phyloP scores from a whole-genome alignment of 805 yeast genomes.

The Ogataea paraovalis region DNA sequence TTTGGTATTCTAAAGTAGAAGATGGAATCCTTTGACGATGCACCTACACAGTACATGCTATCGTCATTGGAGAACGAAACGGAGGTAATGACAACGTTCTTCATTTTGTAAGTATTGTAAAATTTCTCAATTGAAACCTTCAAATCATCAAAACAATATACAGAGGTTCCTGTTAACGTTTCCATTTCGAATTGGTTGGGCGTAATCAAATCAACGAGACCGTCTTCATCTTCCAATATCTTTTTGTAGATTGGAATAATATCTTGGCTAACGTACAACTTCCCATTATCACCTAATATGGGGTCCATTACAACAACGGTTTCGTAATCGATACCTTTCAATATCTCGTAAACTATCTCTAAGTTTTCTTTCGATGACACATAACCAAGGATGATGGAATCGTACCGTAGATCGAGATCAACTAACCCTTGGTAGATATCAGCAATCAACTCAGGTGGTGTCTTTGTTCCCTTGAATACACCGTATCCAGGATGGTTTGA shows the following conservation, averaged over 20 bases:
- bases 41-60: constrained; percentile 40
- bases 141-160: constrained; percentile 36
- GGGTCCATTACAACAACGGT: constrained; percentile 79
- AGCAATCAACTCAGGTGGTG: constrained; percentile 41
- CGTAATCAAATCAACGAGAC: constrained; percentile 46
- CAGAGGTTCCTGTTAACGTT: constrained; percentile 44
- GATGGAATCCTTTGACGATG: constrained; percentile 19
- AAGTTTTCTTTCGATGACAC: constrained; percentile 60
- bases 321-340: constrained; percentile 16
- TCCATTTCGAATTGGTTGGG: constrained; percentile 80
- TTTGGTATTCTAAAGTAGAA: constrained; percentile 41
- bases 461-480: constrained; percentile 53
- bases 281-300: constrained; percentile 88
- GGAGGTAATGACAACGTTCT: constrained; percentile 58
- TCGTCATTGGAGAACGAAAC: constrained; percentile 31
- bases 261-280: constrained; percentile 62
- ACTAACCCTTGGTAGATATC: constrained; percentile 55
- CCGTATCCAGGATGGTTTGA: constrained; percentile 94
- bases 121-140: constrained; percentile 39
- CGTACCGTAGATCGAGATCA: constrained; percentile 48
- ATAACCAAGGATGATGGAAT: constrained; percentile 76
- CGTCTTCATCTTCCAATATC: constrained; percentile 37
- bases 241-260: constrained; percentile 50
- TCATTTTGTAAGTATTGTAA: constrained; percentile 39
- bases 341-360: constrained; percentile 37